phyloP scores from a whole-genome alignment of 768 basidiomycete species.

The Suillus lakei region DNA sequence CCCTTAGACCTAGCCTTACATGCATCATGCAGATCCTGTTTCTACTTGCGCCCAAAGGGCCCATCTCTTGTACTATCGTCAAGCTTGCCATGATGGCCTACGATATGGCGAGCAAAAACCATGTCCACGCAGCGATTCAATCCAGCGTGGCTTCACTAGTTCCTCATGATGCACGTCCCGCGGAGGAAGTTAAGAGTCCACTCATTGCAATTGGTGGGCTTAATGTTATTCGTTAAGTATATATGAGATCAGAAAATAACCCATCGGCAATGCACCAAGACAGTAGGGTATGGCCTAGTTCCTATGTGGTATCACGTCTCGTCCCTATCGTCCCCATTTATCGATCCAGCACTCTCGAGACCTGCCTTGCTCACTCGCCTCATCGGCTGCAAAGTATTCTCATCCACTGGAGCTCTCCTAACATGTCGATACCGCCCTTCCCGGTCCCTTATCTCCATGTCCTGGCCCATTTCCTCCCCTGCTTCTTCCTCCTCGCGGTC shows the following conservation, averaged over 20 bases:
- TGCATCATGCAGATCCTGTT: too few relatives aligned
- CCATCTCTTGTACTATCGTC: too few relatives aligned
- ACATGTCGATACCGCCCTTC: slow-evolving; percentile 88
- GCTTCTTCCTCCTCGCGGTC: slow-evolving; percentile 21
- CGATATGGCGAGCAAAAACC: too few relatives aligned
- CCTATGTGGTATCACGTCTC: not conserved
- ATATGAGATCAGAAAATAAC: not conserved
- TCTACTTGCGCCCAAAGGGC: too few relatives aligned
- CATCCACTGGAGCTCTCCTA: slow-evolving; percentile 85
- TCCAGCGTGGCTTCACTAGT: too few relatives aligned
- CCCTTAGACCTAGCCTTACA: too few relatives aligned
- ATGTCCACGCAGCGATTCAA: too few relatives aligned
- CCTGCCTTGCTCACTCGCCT: slow-evolving; percentile 93
- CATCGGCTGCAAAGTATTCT: slow-evolving; percentile 87
- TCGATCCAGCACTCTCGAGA: slow-evolving; percentile 66
- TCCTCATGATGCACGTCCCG: too few relatives aligned
- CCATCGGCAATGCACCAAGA: not conserved
- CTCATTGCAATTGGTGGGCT: too few relatives aligned
- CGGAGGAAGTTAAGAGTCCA: too few relatives aligned
- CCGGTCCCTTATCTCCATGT: slow-evolving; percentile 88
- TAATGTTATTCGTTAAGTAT: not conserved
- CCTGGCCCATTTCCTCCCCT: slow-evolving; percentile 62
- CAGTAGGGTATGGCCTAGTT: not conserved
- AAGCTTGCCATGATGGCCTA: too few relatives aligned
- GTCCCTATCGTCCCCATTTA: not conserved